These are phyloP conservation scores for Striga asiatica DNA, from an alignment of 257 asterid species.

Conservation along the genomic window DNA sequence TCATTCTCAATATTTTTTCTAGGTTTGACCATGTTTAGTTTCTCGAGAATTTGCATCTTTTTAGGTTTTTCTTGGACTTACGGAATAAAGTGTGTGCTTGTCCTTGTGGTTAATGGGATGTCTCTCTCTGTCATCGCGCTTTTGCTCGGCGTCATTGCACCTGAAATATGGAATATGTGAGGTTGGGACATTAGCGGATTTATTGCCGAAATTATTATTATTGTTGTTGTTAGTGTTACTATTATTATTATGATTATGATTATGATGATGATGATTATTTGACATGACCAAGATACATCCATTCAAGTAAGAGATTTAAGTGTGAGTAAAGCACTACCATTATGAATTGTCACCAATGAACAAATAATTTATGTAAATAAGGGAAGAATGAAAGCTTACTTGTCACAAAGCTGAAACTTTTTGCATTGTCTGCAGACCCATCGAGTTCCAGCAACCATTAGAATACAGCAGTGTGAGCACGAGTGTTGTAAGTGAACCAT, in stretches of 20 bases:
- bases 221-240: too few relatives aligned
- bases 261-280: too few relatives aligned
- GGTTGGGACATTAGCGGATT: neutral
- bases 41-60: too few relatives aligned
- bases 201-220: neutral
- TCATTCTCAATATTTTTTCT: too few relatives aligned
- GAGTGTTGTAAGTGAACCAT: slow-evolving; percentile 96
- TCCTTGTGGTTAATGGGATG: slow-evolving; percentile 82
- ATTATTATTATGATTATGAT: too few relatives aligned
- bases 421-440: slow-evolving; percentile 91
- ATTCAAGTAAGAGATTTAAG: neutral
- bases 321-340: neutral
- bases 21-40: too few relatives aligned
- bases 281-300: too few relatives aligned
- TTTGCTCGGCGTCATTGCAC: slow-evolving; percentile 80
- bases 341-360: neutral
- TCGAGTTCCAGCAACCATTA: slow-evolving; percentile 80
- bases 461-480: slow-evolving; percentile 81
- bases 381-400: slow-evolving; percentile 53
- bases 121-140: slow-evolving; percentile 77
- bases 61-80: too few relatives aligned
- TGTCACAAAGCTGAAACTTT: slow-evolving; percentile 79
- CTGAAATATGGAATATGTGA: slow-evolving; percentile 34
- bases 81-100: slow-evolving; percentile 64
- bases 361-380: too few relatives aligned